Conservation (phyloP, 495 filamentous ascomycete genomes). For the Neurospora sp. region DNA sequence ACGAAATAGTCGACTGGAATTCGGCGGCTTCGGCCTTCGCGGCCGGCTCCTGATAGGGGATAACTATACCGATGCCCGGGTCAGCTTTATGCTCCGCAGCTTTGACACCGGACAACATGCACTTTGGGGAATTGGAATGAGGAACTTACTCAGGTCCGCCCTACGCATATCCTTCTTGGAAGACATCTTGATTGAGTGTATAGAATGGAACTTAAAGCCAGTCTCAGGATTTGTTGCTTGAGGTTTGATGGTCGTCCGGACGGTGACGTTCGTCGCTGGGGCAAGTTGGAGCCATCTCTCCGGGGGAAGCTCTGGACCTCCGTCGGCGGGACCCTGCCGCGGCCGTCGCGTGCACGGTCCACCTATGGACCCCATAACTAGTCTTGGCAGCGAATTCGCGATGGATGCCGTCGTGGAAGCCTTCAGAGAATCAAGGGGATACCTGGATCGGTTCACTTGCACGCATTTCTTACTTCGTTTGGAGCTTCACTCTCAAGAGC, state of each 20-base stretch:
- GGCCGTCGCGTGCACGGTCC: background rate
- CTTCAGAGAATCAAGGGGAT: background rate
- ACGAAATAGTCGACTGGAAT: conserved; percentile 58
- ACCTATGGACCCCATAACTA: background rate
- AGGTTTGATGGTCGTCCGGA: background rate
- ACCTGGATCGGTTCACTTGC: background rate
- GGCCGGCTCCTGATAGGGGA: conserved; percentile 39
- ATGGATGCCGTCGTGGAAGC: background rate
- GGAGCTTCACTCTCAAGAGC: background rate
- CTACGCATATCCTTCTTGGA: conserved; percentile 79
- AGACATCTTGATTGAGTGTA: conserved; percentile 41
- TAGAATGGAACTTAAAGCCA: background rate
- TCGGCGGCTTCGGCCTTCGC: conserved; percentile 37
- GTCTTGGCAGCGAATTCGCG: background rate
- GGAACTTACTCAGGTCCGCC: conserved; percentile 62
- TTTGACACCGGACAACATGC: conserved; percentile 70
- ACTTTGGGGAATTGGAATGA: conserved; percentile 42
- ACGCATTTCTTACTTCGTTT: background rate
- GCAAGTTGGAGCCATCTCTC: background rate
- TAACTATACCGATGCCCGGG: conserved; percentile 30
- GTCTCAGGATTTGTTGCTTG: background rate
- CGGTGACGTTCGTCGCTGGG: background rate
- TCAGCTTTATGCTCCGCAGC: background rate
- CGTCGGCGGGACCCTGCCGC: background rate
- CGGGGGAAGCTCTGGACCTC: background rate